These are phyloP conservation scores for Eucalyptus sideroxylon DNA, from an alignment of 345 rosid genomes.

Conservation along the genomic window DNA sequence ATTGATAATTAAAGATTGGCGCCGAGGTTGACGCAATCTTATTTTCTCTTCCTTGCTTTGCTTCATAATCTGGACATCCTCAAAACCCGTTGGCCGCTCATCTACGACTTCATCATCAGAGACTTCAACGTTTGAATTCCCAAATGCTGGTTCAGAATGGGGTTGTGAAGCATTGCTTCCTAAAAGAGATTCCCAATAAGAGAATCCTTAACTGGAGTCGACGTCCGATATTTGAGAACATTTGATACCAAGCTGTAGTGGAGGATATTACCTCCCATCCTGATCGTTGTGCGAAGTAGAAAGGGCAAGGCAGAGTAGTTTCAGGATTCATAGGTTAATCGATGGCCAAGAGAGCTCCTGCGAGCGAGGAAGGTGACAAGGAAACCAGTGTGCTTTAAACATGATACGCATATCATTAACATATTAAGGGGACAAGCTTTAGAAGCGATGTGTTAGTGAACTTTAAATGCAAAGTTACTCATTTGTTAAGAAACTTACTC, in stretches of 20 bases:
- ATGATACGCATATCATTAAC: background rate
- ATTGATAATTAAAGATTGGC: background rate
- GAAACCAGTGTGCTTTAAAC: background rate
- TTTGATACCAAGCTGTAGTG: background rate
- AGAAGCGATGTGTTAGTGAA: background rate
- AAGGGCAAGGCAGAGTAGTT: background rate
- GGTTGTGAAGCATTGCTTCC: background rate
- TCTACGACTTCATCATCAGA: background rate
- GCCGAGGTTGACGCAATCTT: background rate
- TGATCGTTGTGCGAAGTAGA: background rate
- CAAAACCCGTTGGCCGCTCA: background rate
- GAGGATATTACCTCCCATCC: background rate
- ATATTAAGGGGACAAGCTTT: background rate
- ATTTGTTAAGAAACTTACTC: background rate
- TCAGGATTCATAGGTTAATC: background rate
- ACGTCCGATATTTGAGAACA: background rate
- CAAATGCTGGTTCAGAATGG: accelerated
- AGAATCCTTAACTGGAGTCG: background rate
- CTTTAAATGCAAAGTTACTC: background rate
- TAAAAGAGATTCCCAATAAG: background rate
- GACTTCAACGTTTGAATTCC: background rate
- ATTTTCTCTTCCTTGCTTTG: background rate
- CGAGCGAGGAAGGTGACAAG: background rate
- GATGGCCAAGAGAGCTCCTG: background rate
- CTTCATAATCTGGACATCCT: background rate